Conservation (phyloP, 78 protist genomes). For the Guillardia theta region DNA sequence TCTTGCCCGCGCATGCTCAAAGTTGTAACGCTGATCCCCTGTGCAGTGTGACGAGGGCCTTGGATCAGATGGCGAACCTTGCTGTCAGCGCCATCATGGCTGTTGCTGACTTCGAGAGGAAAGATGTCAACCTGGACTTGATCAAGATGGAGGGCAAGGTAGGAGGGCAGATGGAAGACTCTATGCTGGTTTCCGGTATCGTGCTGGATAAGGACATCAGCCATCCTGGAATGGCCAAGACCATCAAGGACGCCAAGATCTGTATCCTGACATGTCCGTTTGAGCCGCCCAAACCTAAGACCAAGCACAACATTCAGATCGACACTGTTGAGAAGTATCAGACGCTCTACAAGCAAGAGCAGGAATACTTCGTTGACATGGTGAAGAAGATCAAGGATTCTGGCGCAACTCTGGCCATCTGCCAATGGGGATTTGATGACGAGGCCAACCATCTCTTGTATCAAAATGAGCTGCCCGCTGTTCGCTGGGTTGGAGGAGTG, state of each 20-base stretch:
- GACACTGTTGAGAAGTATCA: constrained; percentile 45
- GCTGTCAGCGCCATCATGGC: constrained; percentile 91
- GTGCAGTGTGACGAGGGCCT: constrained; percentile 80
- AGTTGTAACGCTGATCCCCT: neutral
- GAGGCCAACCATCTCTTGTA: constrained; percentile 99
- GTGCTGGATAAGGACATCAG: constrained; percentile 94
- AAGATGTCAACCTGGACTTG: constrained; percentile 97
- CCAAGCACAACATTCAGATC: constrained; percentile 87
- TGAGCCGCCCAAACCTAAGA: constrained; percentile 99
- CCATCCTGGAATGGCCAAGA: constrained; percentile 86
- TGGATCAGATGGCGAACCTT: constrained; percentile 87
- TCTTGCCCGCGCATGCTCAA: neutral
- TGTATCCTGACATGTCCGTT: constrained; percentile 98
- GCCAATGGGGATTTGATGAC: constrained; percentile 99
- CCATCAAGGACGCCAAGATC: constrained; percentile 89
- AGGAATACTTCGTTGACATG: constrained; percentile 86
- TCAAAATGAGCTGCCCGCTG: constrained; percentile 91
- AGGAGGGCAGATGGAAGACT: constrained; percentile 32
- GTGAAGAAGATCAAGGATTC: constrained; percentile 81
- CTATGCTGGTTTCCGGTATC: constrained; percentile 85
- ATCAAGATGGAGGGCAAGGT: constrained; percentile 90
- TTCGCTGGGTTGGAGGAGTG: constrained; percentile 99
- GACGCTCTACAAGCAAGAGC: constrained; percentile 83
- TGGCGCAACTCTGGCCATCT: constrained; percentile 92
- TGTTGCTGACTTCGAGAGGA: constrained; percentile 95